Conservation (phyloP, 2,329 filamentous ascomycete species). For the Fusarium sp. region DNA sequence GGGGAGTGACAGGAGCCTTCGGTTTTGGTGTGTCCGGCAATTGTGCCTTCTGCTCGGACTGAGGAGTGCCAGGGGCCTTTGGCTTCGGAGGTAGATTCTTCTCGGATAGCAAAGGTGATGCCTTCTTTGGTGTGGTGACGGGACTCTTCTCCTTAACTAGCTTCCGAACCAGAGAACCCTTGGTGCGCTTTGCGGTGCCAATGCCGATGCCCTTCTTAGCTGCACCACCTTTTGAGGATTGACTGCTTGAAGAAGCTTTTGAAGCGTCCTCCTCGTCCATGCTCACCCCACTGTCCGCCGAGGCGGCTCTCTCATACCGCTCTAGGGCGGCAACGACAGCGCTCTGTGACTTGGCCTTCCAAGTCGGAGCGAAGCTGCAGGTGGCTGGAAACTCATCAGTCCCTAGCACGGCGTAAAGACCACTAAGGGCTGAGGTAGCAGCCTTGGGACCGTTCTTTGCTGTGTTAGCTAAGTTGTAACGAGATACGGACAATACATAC, state of each 20-base stretch:
- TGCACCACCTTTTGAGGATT: background rate
- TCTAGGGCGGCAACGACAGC: background rate
- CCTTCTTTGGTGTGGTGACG: background rate
- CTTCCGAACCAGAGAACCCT: background rate
- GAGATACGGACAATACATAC: background rate
- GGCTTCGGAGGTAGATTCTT: background rate
- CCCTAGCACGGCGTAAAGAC: background rate
- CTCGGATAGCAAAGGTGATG: background rate
- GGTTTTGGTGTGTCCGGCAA: background rate
- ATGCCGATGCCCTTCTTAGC: background rate
- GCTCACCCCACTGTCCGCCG: background rate
- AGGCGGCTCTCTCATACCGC: background rate
- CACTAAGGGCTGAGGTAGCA: background rate
- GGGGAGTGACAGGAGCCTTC: background rate
- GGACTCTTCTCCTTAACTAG: background rate
- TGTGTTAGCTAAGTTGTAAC: background rate
- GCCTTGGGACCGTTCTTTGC: background rate
- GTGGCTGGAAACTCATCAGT: background rate
- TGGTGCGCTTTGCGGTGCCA: background rate
- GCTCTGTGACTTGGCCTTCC: background rate
- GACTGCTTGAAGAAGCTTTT: background rate
- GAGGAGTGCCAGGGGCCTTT: background rate
- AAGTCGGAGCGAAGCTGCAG: background rate
- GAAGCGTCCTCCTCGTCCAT: background rate
- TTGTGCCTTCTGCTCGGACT: background rate